Percentiles rank a stretch among this genome's conserved stretches.
Conservation (phyloP, 2,329 filamentous ascomycete genomes). For the Aspergillus costaricaensis region DNA sequence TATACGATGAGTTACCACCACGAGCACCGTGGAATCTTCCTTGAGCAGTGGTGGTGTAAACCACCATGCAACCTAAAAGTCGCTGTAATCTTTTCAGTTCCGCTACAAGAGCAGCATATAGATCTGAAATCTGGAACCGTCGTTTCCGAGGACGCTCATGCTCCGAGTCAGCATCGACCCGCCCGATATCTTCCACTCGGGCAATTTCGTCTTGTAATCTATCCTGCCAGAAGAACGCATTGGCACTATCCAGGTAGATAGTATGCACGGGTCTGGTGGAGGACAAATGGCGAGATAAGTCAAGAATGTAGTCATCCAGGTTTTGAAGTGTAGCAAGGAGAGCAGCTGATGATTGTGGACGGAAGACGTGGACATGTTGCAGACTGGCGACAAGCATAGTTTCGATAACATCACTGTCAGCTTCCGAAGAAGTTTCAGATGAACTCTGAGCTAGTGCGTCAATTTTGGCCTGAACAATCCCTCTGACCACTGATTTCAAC, state of each 20-base stretch:
- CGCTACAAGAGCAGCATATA: conserved; percentile 33
- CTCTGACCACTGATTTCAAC: conserved; percentile 39
- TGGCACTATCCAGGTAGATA: conserved; percentile 58
- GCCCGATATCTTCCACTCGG: conserved; percentile 41
- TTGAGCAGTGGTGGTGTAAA: conserved; percentile 38
- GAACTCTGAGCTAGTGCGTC: neutral
- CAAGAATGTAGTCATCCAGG: conserved; percentile 55
- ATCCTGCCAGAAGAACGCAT: conserved; percentile 58
- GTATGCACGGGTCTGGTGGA: conserved; percentile 49
- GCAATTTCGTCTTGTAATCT: conserved; percentile 48
- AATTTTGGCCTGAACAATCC: conserved; percentile 27
- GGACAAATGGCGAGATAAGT: conserved; percentile 47
- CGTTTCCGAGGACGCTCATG: conserved; percentile 27
- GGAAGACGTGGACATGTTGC: conserved; percentile 61
- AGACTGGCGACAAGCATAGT: conserved; percentile 45
- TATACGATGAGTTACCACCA: conserved; percentile 10
- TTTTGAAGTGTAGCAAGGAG: conserved; percentile 52
- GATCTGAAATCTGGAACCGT: conserved; percentile 33
- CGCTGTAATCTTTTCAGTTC: conserved; percentile 39
- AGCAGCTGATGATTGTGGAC: conserved; percentile 53
- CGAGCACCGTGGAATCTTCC: conserved; percentile 2
- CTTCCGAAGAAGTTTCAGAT: neutral
- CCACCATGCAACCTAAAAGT: conserved; percentile 41
- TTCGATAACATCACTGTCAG: conserved; percentile 19
- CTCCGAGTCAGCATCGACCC: conserved; percentile 30